A percentile compares a stretch with the other conserved stretches of the same genome.
These are phyloP conservation scores for Ophiorrhiza pumila DNA, from an alignment of 257 asterid species.

Conservation along the genomic window DNA sequence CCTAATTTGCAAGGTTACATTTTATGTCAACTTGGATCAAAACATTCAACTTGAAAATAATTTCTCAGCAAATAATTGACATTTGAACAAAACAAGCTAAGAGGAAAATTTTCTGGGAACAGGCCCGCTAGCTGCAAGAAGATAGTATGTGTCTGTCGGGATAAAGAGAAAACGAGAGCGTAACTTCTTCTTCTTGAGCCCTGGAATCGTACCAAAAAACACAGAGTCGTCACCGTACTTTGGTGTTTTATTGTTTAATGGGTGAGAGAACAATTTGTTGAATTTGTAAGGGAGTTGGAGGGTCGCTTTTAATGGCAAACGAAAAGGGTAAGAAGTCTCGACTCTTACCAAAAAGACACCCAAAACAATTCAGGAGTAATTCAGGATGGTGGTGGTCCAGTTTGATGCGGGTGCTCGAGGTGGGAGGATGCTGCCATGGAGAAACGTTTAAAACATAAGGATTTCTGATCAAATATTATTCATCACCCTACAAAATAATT, in stretches of 20 bases:
- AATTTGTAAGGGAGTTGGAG: neutral
- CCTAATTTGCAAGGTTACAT: too few relatives aligned
- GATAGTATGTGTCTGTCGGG: neutral
- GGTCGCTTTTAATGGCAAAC: constrained; percentile 7
- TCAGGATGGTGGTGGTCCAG: neutral
- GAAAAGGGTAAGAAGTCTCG: constrained; percentile 11
- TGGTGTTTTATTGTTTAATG: neutral
- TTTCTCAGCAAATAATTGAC: too few relatives aligned
- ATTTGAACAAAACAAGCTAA: neutral
- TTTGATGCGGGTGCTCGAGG: neutral
- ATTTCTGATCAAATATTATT: neutral
- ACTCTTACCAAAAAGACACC: neutral
- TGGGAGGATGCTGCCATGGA: neutral
- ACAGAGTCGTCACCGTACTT: neutral
- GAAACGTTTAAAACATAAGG: neutral
- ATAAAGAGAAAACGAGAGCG: neutral
- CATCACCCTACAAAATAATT: too few relatives aligned
- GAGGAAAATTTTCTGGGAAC: too few relatives aligned
- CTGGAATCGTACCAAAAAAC: neutral
- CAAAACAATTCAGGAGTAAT: neutral
- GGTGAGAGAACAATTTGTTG: neutral
- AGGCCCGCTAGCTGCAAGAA: too few relatives aligned
- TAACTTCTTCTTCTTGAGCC: neutral
- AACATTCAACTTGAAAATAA: too few relatives aligned
- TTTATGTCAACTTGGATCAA: too few relatives aligned